Base-by-base conservation (phyloP, 768 basidiomycete genomes). In the Termitomyces titanicus region DNA sequence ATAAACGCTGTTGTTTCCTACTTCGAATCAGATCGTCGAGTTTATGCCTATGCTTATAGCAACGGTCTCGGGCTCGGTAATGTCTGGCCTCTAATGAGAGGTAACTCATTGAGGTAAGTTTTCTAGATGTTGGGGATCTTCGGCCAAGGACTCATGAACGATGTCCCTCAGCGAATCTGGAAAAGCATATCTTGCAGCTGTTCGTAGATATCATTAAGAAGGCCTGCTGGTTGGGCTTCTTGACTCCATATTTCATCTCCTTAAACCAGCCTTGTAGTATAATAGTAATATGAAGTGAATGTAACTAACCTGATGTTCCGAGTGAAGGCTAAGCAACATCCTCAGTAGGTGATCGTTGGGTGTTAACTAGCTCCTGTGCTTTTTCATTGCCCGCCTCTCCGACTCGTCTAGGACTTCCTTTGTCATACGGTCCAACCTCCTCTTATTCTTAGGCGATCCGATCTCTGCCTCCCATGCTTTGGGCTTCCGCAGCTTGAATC, bases 21-120 rank as follows among this genome's bases (percentile, higher is more conserved):
- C 61, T 69, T 79, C 47, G 68, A 79, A 56, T 51, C 57, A 15
- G 64, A 76, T 45, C 45, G 61, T 9, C 64, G 71, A 24, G 66
- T 79, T 34, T 70, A 68, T 39, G 78, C 75, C 8, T 79, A 78
- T 58, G 78, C 74, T 5, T 79, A 78, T 55, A 78, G 77, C 63
- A 78, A 79, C 54, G 78, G 78, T 7, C 60, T 72, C 27, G 78
- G 77, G 17, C 71, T 79, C 18, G 78, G 78, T 10, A 65, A 73
- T 53, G 72, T 73, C 25, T 79, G 78, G 78, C 77, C 78, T 8
- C 66, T 79, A 66, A 74, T 69, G 65, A 66, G 66, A 18, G 67
- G 65, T 7, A 61, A 66, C 53, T 67, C 68, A 31, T 60, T 76
- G 54, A 77, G 74, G 75, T 74, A 39, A 33, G 67, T 39, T 31